Evolutionary conservation across 139 green algal species (phyloP).

Genomic region (Volvox africanus): DNA sequence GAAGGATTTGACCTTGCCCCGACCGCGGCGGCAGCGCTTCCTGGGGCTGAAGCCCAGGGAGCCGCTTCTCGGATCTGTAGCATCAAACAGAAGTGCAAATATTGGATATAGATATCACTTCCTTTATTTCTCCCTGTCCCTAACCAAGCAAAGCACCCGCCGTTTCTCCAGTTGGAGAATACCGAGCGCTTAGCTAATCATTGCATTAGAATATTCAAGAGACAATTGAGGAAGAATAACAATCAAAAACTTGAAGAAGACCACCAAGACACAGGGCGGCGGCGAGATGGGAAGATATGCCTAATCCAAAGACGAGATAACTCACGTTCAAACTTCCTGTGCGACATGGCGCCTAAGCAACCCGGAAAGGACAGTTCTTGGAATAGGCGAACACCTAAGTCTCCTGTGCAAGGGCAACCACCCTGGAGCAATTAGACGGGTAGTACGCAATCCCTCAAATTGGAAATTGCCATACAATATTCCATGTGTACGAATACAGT

Average conservation of each 20-base stretch:
- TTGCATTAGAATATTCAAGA: too few relatives aligned
- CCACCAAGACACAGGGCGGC: background rate
- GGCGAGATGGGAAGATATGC: background rate
- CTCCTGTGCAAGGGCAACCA: background rate
- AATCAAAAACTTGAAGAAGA: background rate
- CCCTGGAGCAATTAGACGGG: background rate
- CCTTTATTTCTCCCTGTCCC: background rate
- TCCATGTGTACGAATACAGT: too few relatives aligned
- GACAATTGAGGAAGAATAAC: too few relatives aligned
- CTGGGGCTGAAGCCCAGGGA: conserved; percentile 98
- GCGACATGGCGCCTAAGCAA: conserved; percentile 78
- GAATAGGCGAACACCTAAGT: background rate
- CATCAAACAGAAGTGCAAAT: too few relatives aligned
- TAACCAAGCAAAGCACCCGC: background rate
- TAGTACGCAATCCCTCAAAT: too few relatives aligned
- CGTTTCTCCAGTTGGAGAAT: background rate
- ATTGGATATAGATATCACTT: too few relatives aligned
- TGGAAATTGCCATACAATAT: too few relatives aligned
- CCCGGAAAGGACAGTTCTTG: conserved; percentile 29
- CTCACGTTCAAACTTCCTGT: conserved; percentile 96
- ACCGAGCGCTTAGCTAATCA: background rate
- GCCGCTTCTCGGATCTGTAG: conserved; percentile 92
- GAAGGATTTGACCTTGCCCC: conserved; percentile 97
- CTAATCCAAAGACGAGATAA: conserved; percentile 3
- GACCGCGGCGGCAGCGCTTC: conserved; percentile 95